phyloP scores from a whole-genome alignment of 1,139 yeast genomes.

The Sugiyamaella sp. region DNA sequence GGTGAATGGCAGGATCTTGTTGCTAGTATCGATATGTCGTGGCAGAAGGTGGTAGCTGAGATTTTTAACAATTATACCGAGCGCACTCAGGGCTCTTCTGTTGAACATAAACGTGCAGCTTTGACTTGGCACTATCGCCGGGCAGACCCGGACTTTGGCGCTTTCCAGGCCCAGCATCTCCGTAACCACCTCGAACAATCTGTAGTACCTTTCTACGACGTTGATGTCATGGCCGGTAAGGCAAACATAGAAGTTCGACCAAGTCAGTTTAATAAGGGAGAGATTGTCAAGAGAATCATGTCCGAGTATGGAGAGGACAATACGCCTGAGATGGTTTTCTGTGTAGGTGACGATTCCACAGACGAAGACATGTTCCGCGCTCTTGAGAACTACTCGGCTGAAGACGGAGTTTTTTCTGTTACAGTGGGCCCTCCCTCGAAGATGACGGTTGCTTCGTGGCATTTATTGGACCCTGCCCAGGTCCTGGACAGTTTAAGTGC shows the following conservation, averaged over 20 bases:
- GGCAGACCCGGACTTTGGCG: constrained; percentile 91
- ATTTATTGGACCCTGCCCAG: constrained; percentile 81
- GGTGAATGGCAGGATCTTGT: constrained; percentile 81
- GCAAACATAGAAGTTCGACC: constrained; percentile 98
- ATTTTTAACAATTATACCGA: constrained; percentile 77
- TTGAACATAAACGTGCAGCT: constrained; percentile 90
- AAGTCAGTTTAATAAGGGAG: constrained; percentile 91
- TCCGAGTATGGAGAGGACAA: constrained; percentile 37
- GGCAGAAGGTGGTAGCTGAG: constrained; percentile 83
- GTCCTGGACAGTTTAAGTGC: constrained; percentile 70
- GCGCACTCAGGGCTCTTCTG: constrained; percentile 85
- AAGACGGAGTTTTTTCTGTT: constrained; percentile 64
- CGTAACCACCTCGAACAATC: constrained; percentile 62
- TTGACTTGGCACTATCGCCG: constrained; percentile 97
- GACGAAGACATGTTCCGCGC: constrained; percentile 97
- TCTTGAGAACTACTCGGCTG: constrained; percentile 57
- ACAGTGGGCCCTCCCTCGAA: constrained; percentile 96
- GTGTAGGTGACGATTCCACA: constrained; percentile 94
- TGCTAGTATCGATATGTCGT: constrained; percentile 83
- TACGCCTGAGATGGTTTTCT: constrained; percentile 76
- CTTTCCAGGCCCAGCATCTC: constrained; percentile 78
- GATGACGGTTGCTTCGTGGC: constrained; percentile 84
- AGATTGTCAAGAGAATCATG: constrained; percentile 82
- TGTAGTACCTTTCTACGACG: constrained; percentile 70
- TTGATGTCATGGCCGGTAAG: constrained; percentile 96